phyloP scores from a whole-genome alignment of 345 rosid genomes.

The Toxicodendron radicans region DNA sequence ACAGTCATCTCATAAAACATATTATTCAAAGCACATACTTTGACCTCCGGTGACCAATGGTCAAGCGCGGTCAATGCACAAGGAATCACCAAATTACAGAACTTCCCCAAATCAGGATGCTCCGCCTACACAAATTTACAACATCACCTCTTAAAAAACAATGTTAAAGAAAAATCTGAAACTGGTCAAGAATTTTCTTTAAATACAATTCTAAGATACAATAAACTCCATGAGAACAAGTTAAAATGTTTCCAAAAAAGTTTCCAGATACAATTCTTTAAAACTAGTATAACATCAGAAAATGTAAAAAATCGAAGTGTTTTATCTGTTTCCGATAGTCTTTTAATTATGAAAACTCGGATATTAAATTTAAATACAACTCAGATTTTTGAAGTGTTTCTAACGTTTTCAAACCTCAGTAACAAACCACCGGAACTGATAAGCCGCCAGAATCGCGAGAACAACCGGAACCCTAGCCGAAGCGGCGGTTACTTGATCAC shows the following conservation, averaged over 20 bases:
- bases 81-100: conserved; percentile 76
- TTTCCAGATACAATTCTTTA: no score
- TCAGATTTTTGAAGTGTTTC: background rate
- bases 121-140: conserved; percentile 46
- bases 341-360: no score
- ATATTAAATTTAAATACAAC: no score
- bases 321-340: no score
- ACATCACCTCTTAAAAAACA: background rate
- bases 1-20: background rate
- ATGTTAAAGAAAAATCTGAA: background rate
- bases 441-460: conserved; percentile 60
- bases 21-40: conserved; percentile 48
- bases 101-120: conserved; percentile 51
- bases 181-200: background rate
- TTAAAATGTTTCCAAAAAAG: no score
- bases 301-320: no score
- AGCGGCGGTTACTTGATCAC: conserved; percentile 54
- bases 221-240: no score
- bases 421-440: conserved; percentile 85
- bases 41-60: conserved; percentile 90
- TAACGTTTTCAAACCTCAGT: conserved; percentile 53
- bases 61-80: conserved; percentile 88
- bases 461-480: conserved; percentile 74
- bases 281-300: no score
- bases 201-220: no score